Percentiles rank a stretch among this genome's conserved stretches.
phyloP scores from a whole-genome alignment of 164 flowering plant genomes.

The Sedum album region DNA sequence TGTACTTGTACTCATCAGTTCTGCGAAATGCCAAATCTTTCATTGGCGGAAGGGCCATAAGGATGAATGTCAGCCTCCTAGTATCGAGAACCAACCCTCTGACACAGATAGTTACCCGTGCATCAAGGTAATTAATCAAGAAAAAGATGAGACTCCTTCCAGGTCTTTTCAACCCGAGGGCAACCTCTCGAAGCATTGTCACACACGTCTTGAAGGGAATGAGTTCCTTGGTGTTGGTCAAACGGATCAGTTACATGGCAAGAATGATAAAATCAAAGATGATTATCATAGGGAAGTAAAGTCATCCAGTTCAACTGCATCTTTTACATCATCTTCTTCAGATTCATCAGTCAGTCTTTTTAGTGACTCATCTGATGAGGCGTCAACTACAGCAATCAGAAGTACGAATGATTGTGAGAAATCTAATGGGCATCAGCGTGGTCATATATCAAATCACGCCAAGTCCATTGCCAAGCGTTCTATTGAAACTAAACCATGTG shows the following conservation, averaged over 20 bases:
- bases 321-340: constrained; percentile 22
- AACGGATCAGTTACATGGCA: neutral
- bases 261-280: constrained; percentile 14
- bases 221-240: constrained; percentile 4
- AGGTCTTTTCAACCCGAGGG: constrained; percentile 8
- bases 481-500: constrained; percentile 19
- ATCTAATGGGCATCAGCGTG: constrained; percentile 14
- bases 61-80: constrained; percentile 16
- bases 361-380: constrained; percentile 28
- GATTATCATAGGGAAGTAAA: constrained; percentile 18
- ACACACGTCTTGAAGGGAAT: neutral
- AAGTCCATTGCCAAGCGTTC: constrained; percentile 21
- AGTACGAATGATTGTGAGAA: constrained; percentile 19
- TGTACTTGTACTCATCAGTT: constrained; percentile 14
- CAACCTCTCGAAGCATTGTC: constrained; percentile 11
- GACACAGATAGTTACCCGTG: constrained; percentile 4
- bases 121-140: constrained; percentile 14
- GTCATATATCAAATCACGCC: constrained; percentile 15
- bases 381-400: constrained; percentile 23
- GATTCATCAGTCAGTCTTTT: constrained; percentile 17
- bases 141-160: constrained; percentile 2
- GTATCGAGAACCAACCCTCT: neutral
- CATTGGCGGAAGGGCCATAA: constrained; percentile 24
- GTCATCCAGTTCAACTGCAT: constrained; percentile 14
- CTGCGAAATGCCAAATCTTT: constrained; percentile 20